Evolutionary conservation across 805 yeast genomes (phyloP).

Genomic region (Candida tallmaniae): DNA sequence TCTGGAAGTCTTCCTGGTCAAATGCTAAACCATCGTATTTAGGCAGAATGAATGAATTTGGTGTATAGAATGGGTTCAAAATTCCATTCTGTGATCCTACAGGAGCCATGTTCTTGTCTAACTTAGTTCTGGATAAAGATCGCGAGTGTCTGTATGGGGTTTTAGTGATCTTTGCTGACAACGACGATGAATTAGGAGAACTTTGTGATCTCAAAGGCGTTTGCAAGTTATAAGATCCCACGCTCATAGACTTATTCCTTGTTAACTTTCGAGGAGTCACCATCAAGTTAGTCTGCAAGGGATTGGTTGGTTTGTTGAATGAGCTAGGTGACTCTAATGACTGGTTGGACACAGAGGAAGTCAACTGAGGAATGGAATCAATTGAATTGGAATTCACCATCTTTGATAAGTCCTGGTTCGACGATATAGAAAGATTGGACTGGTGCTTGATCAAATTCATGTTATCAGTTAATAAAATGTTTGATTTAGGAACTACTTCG

Average conservation of each 20-base stretch:
- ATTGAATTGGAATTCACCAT: conserved; percentile 16
- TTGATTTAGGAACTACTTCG: conserved; percentile 4
- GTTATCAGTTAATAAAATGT: conserved; percentile 9
- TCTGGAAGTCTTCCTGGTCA: conserved; percentile 18
- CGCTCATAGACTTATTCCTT: conserved; percentile 31
- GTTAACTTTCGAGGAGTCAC: conserved; percentile 33
- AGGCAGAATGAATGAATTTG: conserved; percentile 21
- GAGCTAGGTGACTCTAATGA: conserved; percentile 30
- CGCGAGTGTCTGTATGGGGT: conserved; percentile 39
- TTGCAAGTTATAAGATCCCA: conserved; percentile 14
- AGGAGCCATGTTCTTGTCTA: conserved; percentile 25
- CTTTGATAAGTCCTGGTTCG: conserved; percentile 6
- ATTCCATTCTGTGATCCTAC: too few relatives aligned
- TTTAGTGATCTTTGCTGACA: conserved; percentile 21
- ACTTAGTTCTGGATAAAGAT: conserved; percentile 36
- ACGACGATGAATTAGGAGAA: conserved; percentile 6
- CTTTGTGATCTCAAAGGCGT: conserved; percentile 11
- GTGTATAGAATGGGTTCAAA: conserved; percentile 30
- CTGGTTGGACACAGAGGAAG: conserved; percentile 32
- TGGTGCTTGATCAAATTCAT: conserved; percentile 9
- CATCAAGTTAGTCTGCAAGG: conserved; percentile 1
- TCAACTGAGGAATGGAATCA: conserved; percentile 34
- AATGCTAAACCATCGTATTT: conserved; percentile 17
- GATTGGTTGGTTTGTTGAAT: conserved; percentile 2
- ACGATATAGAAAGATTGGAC: conserved; percentile 8